A percentile compares a stretch with the other conserved stretches of the same genome.
These are phyloP conservation scores for Boletus tylopilopsis DNA, from an alignment of 768 basidiomycete genomes.

Conservation along the genomic window DNA sequence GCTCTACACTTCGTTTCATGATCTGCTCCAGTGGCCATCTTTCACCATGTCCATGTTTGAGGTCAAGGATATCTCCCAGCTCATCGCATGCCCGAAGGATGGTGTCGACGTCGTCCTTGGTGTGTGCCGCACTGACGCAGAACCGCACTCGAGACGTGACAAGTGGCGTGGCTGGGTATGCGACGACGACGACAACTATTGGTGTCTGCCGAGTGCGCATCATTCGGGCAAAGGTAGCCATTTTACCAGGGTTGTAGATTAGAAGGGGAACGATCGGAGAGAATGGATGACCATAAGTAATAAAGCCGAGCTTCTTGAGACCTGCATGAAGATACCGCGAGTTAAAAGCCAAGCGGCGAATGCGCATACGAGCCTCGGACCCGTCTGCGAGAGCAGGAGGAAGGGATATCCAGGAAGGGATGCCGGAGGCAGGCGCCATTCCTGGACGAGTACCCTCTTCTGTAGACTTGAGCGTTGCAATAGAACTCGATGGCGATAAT, in stretches of 20 bases:
- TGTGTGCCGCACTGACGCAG: constrained; percentile 93
- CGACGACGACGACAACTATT: constrained; percentile 86
- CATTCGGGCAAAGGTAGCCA: constrained; percentile 86
- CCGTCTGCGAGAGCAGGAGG: constrained; percentile 75
- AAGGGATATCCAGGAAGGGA: constrained; percentile 80
- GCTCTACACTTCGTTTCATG: constrained; percentile 64
- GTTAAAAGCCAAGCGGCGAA: constrained; percentile 93
- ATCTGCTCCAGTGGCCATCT: constrained; percentile 81
- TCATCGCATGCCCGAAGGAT: constrained; percentile 88
- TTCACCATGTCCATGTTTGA: constrained; percentile 74
- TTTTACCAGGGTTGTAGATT: constrained; percentile 91
- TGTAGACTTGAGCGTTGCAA: constrained; percentile 25
- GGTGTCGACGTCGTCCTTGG: constrained; percentile 92
- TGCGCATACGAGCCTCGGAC: constrained; percentile 73
- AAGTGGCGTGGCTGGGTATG: constrained; percentile 87
- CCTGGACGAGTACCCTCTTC: constrained; percentile 60
- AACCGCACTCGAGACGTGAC: constrained; percentile 88
- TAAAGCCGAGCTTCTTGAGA: constrained; percentile 90
- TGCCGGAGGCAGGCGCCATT: constrained; percentile 55
- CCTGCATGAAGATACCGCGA: constrained; percentile 86
- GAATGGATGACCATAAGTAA: constrained; percentile 88
- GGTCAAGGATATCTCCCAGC: constrained; percentile 82
- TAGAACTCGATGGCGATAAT: constrained; percentile 30
- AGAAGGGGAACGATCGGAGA: constrained; percentile 93
- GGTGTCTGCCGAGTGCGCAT: constrained; percentile 77